Conservation (phyloP, 129 eudicot species). For the Escallonia rubra region DNA sequence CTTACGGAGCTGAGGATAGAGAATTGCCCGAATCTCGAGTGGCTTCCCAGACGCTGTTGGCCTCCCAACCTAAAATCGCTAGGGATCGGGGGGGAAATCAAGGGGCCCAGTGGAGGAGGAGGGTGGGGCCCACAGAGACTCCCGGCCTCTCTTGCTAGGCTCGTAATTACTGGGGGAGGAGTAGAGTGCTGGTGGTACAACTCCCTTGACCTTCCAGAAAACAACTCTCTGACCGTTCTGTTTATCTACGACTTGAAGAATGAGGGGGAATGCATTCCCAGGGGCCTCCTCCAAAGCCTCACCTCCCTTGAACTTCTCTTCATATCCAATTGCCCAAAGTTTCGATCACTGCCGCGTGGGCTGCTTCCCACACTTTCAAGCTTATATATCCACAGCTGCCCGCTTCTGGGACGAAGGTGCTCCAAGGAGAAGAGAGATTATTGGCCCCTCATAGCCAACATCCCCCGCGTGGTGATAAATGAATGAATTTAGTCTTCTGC, state of each 20-base stretch:
- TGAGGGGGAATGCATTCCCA: background rate
- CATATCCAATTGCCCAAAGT: background rate
- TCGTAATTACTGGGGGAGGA: background rate
- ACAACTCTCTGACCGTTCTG: background rate
- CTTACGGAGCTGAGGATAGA: background rate
- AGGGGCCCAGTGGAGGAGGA: background rate
- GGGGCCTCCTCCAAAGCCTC: slow-evolving; percentile 12
- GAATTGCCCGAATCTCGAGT: slow-evolving; percentile 8
- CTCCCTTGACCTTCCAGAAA: background rate
- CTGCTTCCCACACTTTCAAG: slow-evolving; percentile 11
- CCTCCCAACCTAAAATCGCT: slow-evolving; percentile 10
- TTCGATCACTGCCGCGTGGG: background rate
- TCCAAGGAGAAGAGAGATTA: background rate
- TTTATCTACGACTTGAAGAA: background rate
- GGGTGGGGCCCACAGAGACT: slow-evolving; percentile 15
- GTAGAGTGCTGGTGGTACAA: background rate
- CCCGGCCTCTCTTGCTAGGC: slow-evolving; percentile 6
- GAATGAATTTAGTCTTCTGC: no score
- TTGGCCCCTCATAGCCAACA: slow-evolving; percentile 10
- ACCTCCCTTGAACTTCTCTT: background rate
- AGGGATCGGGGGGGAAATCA: background rate
- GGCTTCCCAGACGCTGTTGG: slow-evolving; percentile 14
- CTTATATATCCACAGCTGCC: background rate
- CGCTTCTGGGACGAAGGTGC: background rate
- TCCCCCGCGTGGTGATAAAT: slow-evolving; percentile 2